Base-by-base conservation (phyloP, 179 eudicot species). In the Camellia oleifera region DNA sequence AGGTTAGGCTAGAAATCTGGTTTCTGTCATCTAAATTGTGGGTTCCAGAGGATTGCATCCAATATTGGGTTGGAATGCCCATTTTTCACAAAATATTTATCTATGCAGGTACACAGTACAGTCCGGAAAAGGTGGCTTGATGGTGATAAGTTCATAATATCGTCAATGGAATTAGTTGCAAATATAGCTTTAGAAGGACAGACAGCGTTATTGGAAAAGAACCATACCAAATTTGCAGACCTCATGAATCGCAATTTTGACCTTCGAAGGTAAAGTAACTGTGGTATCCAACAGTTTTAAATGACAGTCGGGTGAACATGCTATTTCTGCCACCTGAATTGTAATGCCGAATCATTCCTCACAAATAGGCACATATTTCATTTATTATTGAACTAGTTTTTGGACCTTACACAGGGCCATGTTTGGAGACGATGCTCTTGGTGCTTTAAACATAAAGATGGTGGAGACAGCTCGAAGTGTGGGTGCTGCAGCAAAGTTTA, bases 401-500 rank as follows among this genome's bases (percentile, higher is more conserved):
- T 46, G 44, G 18, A 18, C 48, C 8, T 42, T 13, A 75, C 48
- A 44, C 84, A 95, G 99, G 91, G 83, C 84, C 64, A 96, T 96
- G 97, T 96, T 96, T 81, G 97, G 99, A 48, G 99, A 96, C 13
- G 92, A 89, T 7, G 94, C 83, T 79, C 91, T 96, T 54, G 99
- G 99, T 46, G 91, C 76, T 26, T 11, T 94, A 52, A 96, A 96
- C 82, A 63, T 96, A 79, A 87, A 88, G 90, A 96, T 96, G 99
- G 94, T 96, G 80, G 92, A 96, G 76, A 69, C 88, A 32, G 92
- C 96, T 5, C 85, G 97, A 65, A 76, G 90, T 17, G 91, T 92
- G 4, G 99, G 98, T 26, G 99, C 98, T 74, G 98, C 99, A 8
- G 87, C 95, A 75, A 96, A 96, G 77, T 96, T 96, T 70, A 96